phyloP scores from a whole-genome alignment of 257 asterid species.

The Leonotis leonurus region DNA sequence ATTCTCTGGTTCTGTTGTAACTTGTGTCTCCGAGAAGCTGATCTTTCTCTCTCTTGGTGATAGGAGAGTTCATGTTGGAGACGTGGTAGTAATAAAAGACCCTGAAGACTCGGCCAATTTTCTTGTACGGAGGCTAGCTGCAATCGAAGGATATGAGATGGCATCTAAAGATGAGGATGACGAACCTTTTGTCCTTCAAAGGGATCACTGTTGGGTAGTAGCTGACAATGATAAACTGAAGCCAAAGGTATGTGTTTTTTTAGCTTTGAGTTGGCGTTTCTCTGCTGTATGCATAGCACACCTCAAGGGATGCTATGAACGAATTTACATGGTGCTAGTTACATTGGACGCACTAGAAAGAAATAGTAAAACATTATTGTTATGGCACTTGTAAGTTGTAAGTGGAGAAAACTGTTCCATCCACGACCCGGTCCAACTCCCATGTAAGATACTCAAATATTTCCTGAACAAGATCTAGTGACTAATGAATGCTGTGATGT shows the following conservation, averaged over 20 bases:
- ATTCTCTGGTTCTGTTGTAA: too few species aligned
- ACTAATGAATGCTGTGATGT: too few species aligned
- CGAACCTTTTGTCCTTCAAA: slow-evolving; percentile 63
- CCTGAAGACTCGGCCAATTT: slow-evolving; percentile 40
- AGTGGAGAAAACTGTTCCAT: neutral
- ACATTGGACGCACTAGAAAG: neutral
- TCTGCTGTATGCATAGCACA: neutral
- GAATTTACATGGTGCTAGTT: neutral
- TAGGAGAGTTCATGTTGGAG: slow-evolving; percentile 69
- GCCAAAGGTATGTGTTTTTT: slow-evolving; percentile 43
- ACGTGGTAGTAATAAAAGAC: slow-evolving; percentile 70
- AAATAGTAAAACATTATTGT: neutral
- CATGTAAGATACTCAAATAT: neutral
- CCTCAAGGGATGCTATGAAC: neutral
- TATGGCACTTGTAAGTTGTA: neutral
- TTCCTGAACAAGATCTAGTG: too few species aligned
- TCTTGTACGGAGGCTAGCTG: slow-evolving; percentile 84
- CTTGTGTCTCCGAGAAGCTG: too few species aligned
- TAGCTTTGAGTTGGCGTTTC: neutral
- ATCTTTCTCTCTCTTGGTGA: slow-evolving; percentile 15
- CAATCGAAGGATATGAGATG: slow-evolving; percentile 79
- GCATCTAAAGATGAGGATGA: slow-evolving; percentile 60
- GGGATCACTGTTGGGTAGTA: slow-evolving; percentile 84
- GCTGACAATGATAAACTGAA: slow-evolving; percentile 61
- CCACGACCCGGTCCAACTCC: neutral